Evolutionary conservation across 768 basidiomycete genomes (phyloP).

Genomic region (Mycena olivaceomarginata): DNA sequence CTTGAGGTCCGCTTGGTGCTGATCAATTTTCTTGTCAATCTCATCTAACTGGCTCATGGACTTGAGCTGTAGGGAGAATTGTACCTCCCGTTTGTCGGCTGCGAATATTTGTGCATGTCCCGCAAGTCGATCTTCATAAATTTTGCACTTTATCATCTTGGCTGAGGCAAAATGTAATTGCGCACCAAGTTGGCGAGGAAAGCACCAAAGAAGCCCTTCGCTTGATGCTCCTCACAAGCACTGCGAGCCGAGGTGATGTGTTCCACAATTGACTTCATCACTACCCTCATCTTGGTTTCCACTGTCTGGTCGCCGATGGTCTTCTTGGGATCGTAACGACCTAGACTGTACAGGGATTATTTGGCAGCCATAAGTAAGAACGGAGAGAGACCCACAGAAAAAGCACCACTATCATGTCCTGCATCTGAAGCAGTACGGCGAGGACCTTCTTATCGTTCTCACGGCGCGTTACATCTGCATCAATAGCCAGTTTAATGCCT

Average conservation of each 20-base stretch:
- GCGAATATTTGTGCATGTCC: background rate
- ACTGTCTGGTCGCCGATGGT: background rate
- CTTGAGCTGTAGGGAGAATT: background rate
- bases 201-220: background rate
- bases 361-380: background rate
- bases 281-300: background rate
- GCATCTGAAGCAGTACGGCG: background rate
- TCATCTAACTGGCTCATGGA: background rate
- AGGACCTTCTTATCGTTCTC: background rate
- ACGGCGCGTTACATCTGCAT: background rate
- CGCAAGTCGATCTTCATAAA: constrained; percentile 3
- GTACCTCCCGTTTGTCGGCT: constrained; percentile 2
- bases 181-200: background rate
- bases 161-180: background rate
- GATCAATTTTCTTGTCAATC: background rate
- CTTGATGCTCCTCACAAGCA: background rate
- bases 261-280: background rate
- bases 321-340: background rate
- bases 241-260: constrained; percentile 1
- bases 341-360: background rate
- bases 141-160: constrained; percentile 6
- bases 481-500: background rate
- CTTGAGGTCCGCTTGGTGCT: background rate
- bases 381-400: background rate
- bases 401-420: background rate